Evolutionary conservation across 1,284 basidiomycete genomes (phyloP), one percentile per base, ranked within the genome.

Genomic region (Mycena citricolor): DNA sequence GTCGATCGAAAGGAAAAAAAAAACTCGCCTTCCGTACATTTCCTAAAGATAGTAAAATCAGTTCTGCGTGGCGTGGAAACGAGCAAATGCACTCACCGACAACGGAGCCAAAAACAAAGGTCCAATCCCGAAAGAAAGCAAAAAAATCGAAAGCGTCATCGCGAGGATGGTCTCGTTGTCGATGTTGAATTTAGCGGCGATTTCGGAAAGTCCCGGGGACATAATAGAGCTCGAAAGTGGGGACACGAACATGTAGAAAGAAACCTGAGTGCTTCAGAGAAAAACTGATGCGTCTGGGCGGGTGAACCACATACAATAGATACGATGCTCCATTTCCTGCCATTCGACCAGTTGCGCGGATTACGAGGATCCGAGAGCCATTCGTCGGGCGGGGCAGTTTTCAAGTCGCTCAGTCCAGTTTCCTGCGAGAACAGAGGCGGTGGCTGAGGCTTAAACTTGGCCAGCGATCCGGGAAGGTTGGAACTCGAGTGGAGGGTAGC

Each of bases 211-310:
- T 25, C 76, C 77, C 10, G 82, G 81, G 0, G 83, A 81, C 69
- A 86, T 82, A 64, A 81, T 79, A 4, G 79, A 81, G 44, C 77
- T 81, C 1, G 71, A 73, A 13, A 86, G 67, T 29, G 54, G 50
- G 10, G 49, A 37, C 7, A 54, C 51, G 21, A 59, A 43, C 32
- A 52, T 45, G 14, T 43, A 49, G 11, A 52, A 28, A 5, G 41
- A 12, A 28, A 55, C 32, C 36, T 52, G 7, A 12, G 26, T 30
- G 28, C 13, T 33, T 34, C 23, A 11, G 13, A 11, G 12, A 16
- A 33, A 29, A 32, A 12, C 19, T 24, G 8, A 24, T 16, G 19
- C 19, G 16, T 7, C 8, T 11, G n/a, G 16, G 19, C 8, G 21
- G 5, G 8, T 12, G 22, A 23, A 19, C 7, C 8, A 47, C 37